Evolutionary conservation across 768 basidiomycete species (phyloP), one percentile per base, ranked within the genome.

Genomic region (Lentinus tigrinus): DNA sequence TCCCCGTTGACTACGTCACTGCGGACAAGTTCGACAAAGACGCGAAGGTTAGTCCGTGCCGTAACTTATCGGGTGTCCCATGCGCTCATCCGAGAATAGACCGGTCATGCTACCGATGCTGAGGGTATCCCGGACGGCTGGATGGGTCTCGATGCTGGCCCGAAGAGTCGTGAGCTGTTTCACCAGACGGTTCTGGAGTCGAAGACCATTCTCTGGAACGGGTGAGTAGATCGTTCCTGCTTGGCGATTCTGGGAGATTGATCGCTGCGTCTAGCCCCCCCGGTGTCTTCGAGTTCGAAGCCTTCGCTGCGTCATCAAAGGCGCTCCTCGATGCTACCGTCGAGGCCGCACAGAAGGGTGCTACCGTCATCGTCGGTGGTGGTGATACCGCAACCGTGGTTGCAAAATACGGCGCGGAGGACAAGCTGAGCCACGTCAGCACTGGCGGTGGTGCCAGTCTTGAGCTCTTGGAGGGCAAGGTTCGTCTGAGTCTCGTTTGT

Each of bases 401-500:
- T 54, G 95, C 91, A n/a, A 85, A 95, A 64, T 83, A 89, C 69
- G 78, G 77, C 11, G 85, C 85, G 17, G 96, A 99, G 73, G 86
- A 89, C 65, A 86, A 93, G 72, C 79, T 99, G 62, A 95, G 91
- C 74, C 96, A 99, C 75, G 93, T 99, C 67, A 93, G 91, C 72
- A 99, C 96, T 37, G 96, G 96, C 61, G 96, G 91, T 46, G 93
- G 93, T 51, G 93, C 93, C 28, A 91, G 89, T 70, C 84, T 99
- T 58, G 96, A 99, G 74, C 82, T 99, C 39, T 83, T 99, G 65
- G 96, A 99, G 79, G 96, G 96, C 75, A 99, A 99, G 88, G 95
- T 93, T 67, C 68, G 77, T 60, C 7, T 2, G 14, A 28, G 16
- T 16, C 23, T 43, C 16, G 11, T 4, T 39, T 4, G 28, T 50